Evolutionary conservation across 2,329 filamentous ascomycete genomes (phyloP).

Genomic region (Magnaporthiopsis rhizophila): DNA sequence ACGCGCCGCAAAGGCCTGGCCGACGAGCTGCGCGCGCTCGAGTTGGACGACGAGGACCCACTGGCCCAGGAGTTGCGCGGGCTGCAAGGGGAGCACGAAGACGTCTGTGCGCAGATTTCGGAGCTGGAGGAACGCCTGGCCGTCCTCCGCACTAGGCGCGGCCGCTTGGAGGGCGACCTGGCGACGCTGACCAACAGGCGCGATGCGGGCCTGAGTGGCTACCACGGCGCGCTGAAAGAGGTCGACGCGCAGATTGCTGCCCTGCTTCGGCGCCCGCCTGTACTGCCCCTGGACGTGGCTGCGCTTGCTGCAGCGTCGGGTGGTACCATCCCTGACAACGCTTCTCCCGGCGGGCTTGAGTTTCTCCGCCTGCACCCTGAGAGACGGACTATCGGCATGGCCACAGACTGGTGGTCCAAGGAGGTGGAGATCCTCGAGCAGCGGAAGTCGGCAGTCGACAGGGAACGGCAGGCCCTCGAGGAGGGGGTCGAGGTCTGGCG

Average conservation of each 20-base stretch:
- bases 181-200: conserved; percentile 55
- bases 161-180: conserved; percentile 52
- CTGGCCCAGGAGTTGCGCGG: conserved; percentile 51
- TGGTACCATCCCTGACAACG: conserved; percentile 13
- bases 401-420: conserved; percentile 60
- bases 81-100: conserved; percentile 46
- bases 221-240: conserved; percentile 57
- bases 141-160: conserved; percentile 50
- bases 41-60: conserved; percentile 48
- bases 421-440: conserved; percentile 50
- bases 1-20: conserved; percentile 41
- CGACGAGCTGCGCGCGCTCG: conserved; percentile 44
- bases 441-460: conserved; percentile 47
- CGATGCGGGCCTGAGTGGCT: conserved; percentile 66
- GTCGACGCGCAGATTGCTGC: conserved; percentile 54
- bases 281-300: conserved; percentile 43
- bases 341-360: conserved; percentile 34
- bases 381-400: conserved; percentile 62
- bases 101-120: conserved; percentile 54
- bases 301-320: conserved; percentile 22
- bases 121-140: conserved; percentile 57
- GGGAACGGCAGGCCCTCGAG: conserved; percentile 57
- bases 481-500: conserved; percentile 62
- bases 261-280: conserved; percentile 51
- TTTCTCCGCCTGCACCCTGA: conserved; percentile 56